Conservation (phyloP, 345 rosid genomes). For the Arabidopsis arenosa region DNA sequence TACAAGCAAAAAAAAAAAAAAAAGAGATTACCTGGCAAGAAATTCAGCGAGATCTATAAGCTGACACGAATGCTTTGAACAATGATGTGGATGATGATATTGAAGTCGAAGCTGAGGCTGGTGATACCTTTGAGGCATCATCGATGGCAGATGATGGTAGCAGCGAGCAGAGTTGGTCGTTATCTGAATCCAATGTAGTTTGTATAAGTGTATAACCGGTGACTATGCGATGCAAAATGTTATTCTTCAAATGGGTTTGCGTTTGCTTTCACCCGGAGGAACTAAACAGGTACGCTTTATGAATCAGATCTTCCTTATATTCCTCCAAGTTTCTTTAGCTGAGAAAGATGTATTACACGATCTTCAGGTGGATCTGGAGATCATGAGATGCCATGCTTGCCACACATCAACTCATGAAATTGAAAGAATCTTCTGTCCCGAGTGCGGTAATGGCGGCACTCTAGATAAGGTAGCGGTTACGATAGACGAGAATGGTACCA, state of each 20-base stretch:
- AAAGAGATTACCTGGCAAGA: slow-evolving; percentile 45
- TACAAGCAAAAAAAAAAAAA: too few relatives aligned
- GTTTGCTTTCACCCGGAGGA: slow-evolving; percentile 91
- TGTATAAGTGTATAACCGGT: slow-evolving; percentile 64
- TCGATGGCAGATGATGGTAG: slow-evolving; percentile 62
- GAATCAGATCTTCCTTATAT: background rate
- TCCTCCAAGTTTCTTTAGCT: background rate
- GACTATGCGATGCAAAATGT: slow-evolving; percentile 99
- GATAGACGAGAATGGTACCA: slow-evolving; percentile 77
- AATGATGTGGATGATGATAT: slow-evolving; percentile 35
- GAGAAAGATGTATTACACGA: slow-evolving; percentile 26
- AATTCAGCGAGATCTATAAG: slow-evolving; percentile 54
- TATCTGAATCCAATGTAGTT: slow-evolving; percentile 93
- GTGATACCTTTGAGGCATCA: slow-evolving; percentile 60
- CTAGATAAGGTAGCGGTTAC: slow-evolving; percentile 82
- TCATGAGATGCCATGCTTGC: slow-evolving; percentile 92
- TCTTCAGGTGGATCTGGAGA: slow-evolving; percentile 69
- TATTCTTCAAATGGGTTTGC: slow-evolving; percentile 93
- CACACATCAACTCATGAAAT: slow-evolving; percentile 81
- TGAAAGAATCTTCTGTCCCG: slow-evolving; percentile 85
- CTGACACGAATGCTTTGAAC: slow-evolving; percentile 35
- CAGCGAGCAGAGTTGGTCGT: slow-evolving; percentile 89
- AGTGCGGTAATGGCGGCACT: slow-evolving; percentile 97
- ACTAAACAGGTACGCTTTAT: slow-evolving; percentile 64
- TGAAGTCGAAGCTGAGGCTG: slow-evolving; percentile 51